Conservation (phyloP, 768 basidiomycete species). For the Lactarius trivialis region DNA sequence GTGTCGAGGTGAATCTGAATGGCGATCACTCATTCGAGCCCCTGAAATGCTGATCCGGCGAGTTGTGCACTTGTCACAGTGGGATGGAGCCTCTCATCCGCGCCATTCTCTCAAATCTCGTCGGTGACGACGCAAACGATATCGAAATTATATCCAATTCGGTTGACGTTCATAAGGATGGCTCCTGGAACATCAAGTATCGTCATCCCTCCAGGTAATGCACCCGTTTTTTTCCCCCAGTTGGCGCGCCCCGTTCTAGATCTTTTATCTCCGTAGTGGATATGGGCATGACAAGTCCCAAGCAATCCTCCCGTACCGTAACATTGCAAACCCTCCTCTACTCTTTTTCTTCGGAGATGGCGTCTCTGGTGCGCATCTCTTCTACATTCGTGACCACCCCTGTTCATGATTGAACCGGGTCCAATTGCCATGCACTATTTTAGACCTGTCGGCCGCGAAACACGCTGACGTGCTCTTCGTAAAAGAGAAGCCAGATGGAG, state of each 20-base stretch:
- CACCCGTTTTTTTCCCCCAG: conserved; percentile 14
- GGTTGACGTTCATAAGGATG: conserved; percentile 56
- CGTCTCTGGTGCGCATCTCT: conserved; percentile 66
- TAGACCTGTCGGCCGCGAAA: conserved; percentile 86
- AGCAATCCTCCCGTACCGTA: conserved; percentile 87
- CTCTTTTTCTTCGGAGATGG: conserved; percentile 98
- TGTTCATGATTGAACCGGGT: neutral
- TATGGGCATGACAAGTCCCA: conserved; percentile 97
- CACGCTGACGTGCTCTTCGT: conserved; percentile 96
- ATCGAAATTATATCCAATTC: conserved; percentile 96
- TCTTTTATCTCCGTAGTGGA: conserved; percentile 39
- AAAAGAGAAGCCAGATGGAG: conserved; percentile 68
- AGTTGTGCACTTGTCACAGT: conserved; percentile 33
- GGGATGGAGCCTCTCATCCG: conserved; percentile 95
- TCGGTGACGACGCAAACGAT: conserved; percentile 63
- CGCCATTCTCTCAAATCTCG: conserved; percentile 76
- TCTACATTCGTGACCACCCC: neutral
- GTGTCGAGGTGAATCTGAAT: conserved; percentile 66
- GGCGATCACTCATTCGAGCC: neutral
- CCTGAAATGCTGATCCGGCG: neutral
- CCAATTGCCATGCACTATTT: neutral
- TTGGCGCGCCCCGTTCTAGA: neutral
- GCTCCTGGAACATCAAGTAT: conserved; percentile 77
- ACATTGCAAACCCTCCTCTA: conserved; percentile 60
- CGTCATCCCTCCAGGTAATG: conserved; percentile 78